Percentiles rank a stretch among this genome's conserved stretches.
Evolutionary conservation across 805 yeast genomes (phyloP).

Genomic region (Kodamaea lidongshanica): DNA sequence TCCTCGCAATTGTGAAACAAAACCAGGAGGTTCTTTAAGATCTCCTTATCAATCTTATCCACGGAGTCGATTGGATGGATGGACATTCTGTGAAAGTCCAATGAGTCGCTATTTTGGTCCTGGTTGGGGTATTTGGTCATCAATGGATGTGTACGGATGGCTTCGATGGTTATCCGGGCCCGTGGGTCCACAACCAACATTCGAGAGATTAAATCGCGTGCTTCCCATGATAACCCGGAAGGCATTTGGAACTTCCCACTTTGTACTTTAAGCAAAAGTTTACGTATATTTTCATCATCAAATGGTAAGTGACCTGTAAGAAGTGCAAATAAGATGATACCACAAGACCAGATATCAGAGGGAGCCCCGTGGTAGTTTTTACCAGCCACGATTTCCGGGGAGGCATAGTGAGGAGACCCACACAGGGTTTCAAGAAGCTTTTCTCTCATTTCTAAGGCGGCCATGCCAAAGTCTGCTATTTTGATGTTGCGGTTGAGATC

Average conservation of each 20-base stretch:
- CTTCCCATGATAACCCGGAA: constrained; percentile 68
- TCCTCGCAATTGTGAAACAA: constrained; percentile 75
- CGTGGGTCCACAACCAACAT: constrained; percentile 82
- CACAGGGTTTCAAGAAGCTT: constrained; percentile 88
- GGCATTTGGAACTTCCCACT: constrained; percentile 85
- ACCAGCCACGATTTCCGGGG: constrained; percentile 97
- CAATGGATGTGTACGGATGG: constrained; percentile 75
- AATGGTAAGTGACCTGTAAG: constrained; percentile 94
- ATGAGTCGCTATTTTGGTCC: not conserved
- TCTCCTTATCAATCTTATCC: constrained; percentile 63
- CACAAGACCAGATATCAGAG: constrained; percentile 97
- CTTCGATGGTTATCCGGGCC: constrained; percentile 70
- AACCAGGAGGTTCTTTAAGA: constrained; percentile 68
- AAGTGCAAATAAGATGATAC: constrained; percentile 88
- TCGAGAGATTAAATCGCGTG: constrained; percentile 72
- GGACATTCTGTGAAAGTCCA: constrained; percentile 6
- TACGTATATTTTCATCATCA: constrained; percentile 92
- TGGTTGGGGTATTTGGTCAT: constrained; percentile 62
- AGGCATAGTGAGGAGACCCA: constrained; percentile 98
- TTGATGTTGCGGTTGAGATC: constrained; percentile 86
- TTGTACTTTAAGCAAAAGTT: constrained; percentile 82
- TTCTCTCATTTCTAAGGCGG: constrained; percentile 83
- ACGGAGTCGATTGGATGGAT: constrained; percentile 30
- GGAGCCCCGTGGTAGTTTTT: constrained; percentile 94
- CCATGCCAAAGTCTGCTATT: constrained; percentile 99